Evolutionary conservation across 1,139 yeast species (phyloP), one percentile per base, ranked within the genome.

Genomic region (Hyphopichia burtonii): DNA sequence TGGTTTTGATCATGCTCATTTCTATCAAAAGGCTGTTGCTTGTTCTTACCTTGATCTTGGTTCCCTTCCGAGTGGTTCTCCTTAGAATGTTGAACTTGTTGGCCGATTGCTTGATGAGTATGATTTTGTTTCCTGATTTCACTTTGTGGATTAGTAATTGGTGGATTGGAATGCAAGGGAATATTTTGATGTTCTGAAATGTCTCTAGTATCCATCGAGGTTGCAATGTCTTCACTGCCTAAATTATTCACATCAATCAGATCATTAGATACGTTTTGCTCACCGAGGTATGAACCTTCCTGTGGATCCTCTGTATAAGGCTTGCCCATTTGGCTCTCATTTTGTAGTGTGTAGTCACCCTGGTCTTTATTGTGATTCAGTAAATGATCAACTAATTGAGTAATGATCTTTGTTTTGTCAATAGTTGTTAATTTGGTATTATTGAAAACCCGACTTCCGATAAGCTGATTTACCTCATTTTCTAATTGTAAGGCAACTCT

Each of bases 401-500:
- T 63, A 34, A 63, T 36, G 41, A 62, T 42, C 9, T 48, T 42
- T 9, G 50, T 39, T 39, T 60, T 61, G 23, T 61, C 61, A 33
- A 44, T 43, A 7, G 49, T 51, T 14, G 47, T 36, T 20, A 59
- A 45, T 10, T 32, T 30, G 9, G 41, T 41, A 43, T 58, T 60
- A 37, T 51, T 49, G n/a, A 55, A 23, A 15, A 59, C 50, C 9
- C 43, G 44, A 25, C 12, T 12, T 11, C n/a, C 28, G 12, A 25
- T 25, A 7, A 25, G 11, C 4, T 25, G 28, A 25, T 10, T 11
- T 4, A 25, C 28, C 11, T 25, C 28, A 11, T 5, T 11, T 30
- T 30, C 17, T n/a, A 30, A 17, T n/a, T 15, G 28, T 9, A 25
- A 25, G 7, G n/a, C 11, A 25, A 11, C 11, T 11, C n/a, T 16